Conservation (phyloP, 495 filamentous ascomycete genomes). For the Astrocystis sublimbata region DNA sequence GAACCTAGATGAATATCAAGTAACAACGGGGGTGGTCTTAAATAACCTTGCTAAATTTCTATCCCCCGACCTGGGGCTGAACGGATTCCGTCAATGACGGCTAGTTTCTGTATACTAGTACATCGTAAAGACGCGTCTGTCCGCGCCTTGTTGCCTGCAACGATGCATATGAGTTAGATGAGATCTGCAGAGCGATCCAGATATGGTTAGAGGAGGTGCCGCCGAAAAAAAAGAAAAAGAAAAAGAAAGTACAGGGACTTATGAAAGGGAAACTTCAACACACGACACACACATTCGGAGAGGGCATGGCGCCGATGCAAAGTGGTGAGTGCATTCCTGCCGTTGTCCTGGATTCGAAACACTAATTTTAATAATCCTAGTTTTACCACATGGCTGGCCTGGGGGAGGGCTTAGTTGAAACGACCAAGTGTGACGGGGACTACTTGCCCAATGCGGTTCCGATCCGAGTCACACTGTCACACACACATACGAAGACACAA, state of each 20-base stretch:
- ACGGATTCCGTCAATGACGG: too few relatives aligned
- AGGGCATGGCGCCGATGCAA: neutral
- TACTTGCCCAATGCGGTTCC: conserved; percentile 36
- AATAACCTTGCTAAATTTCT: too few relatives aligned
- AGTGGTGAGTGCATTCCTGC: conserved; percentile 25
- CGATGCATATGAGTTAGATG: neutral
- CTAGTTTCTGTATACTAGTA: too few relatives aligned
- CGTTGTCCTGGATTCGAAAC: conserved; percentile 33
- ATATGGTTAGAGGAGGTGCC: neutral
- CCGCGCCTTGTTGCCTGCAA: neutral
- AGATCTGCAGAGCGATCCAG: neutral
- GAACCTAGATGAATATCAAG: too few relatives aligned
- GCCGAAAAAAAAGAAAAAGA: too few relatives aligned
- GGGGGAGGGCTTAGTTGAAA: conserved; percentile 31
- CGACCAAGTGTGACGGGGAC: conserved; percentile 32
- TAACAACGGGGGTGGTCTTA: too few relatives aligned
- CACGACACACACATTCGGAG: neutral
- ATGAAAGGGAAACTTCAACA: too few relatives aligned
- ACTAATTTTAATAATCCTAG: conserved; percentile 27
- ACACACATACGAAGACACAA: conserved; percentile 16
- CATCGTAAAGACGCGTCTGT: neutral
- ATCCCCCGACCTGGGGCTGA: too few relatives aligned
- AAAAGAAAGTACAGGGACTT: too few relatives aligned
- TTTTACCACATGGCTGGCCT: conserved; percentile 23
- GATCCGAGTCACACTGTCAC: conserved; percentile 19